Evolutionary conservation across 2,329 filamentous ascomycete genomes (phyloP).

Genomic region (Hyphodiscus sp.): DNA sequence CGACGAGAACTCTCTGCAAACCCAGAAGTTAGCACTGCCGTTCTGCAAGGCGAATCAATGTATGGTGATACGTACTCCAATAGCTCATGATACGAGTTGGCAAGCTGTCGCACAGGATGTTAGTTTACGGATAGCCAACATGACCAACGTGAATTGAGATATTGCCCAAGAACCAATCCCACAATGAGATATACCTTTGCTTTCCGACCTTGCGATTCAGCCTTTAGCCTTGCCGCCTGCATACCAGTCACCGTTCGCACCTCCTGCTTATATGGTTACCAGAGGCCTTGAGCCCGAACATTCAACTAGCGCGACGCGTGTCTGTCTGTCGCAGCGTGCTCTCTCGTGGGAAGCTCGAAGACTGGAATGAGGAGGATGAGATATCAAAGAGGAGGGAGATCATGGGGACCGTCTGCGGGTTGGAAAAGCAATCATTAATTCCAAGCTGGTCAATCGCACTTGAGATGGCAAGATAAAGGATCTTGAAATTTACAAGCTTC

Average conservation of each 20-base stretch:
- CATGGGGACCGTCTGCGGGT: background rate
- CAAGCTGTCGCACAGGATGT: constrained; percentile 59
- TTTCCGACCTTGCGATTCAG: constrained; percentile 54
- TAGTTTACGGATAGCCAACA: constrained; percentile 17
- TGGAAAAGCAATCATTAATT: background rate
- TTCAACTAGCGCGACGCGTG: constrained; percentile 21
- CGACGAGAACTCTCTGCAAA: constrained; percentile 78
- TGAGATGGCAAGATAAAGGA: background rate
- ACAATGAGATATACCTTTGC: constrained; percentile 42
- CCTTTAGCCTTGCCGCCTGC: constrained; percentile 47
- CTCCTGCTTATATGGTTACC: constrained; percentile 26
- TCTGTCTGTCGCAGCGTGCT: background rate
- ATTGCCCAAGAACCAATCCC: background rate
- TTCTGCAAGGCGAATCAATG: background rate
- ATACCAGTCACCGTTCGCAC: constrained; percentile 31
- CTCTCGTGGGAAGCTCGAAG: background rate
- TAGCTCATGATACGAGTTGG: constrained; percentile 92
- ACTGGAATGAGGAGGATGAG: background rate
- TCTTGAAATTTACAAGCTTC: background rate
- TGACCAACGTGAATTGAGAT: background rate
- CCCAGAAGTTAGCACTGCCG: constrained; percentile 18
- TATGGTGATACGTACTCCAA: constrained; percentile 64
- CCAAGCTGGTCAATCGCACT: background rate
- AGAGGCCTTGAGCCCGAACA: constrained; percentile 23
- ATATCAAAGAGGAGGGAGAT: background rate